These are phyloP conservation scores for Fusarium xyrophilum DNA, from an alignment of 2,329 filamentous ascomycete genomes.

Conservation along the genomic window DNA sequence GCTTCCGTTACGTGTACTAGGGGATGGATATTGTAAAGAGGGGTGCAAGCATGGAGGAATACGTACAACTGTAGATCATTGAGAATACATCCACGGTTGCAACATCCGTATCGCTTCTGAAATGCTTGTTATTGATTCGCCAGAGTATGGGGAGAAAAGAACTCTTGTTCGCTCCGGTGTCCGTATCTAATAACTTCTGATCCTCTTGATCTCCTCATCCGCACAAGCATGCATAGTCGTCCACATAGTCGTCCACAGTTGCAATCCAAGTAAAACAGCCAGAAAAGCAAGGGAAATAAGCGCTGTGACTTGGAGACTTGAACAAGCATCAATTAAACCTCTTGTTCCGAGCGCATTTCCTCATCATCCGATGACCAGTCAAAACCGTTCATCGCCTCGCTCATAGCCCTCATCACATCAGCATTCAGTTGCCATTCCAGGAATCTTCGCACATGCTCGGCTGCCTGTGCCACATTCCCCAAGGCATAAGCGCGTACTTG, in stretches of 20 bases:
- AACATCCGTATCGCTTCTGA: neutral
- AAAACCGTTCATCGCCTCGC: neutral
- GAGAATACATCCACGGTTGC: neutral
- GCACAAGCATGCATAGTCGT: no score
- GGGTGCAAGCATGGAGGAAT: neutral
- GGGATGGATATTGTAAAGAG: no score
- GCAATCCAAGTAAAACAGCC: no score
- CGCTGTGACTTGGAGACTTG: neutral
- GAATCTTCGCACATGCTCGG: neutral
- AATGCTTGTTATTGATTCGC: neutral
- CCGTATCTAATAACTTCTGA: neutral
- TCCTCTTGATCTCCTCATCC: no score
- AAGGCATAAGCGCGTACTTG: neutral
- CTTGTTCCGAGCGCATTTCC: neutral
- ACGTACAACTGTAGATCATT: neutral
- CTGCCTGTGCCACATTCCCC: neutral
- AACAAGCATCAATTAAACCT: neutral
- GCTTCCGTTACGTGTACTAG: conserved; percentile 61
- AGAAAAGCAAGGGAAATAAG: neutral
- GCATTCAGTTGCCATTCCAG: neutral
- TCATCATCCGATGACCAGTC: neutral
- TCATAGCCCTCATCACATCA: neutral
- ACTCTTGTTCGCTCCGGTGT: no score
- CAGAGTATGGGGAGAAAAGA: neutral
- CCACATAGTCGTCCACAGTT: no score